These are phyloP conservation scores for Starmera amethionina DNA, from an alignment of 805 yeast species.

Conservation along the genomic window DNA sequence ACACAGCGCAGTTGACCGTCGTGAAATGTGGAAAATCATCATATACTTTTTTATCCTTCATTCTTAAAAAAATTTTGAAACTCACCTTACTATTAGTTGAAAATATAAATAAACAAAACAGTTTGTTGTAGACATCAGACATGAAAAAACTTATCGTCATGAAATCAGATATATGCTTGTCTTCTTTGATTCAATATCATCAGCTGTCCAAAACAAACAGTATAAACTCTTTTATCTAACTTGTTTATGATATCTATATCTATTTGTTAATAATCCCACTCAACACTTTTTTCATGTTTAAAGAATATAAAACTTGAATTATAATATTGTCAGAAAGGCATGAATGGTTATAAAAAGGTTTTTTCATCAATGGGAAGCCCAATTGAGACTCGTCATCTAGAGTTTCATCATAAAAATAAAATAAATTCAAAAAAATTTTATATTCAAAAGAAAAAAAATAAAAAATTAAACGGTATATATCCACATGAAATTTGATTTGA, in stretches of 20 bases:
- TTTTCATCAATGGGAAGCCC: constrained; percentile 94
- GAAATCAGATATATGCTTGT: constrained; percentile 98
- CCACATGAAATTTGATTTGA: constrained; percentile 3
- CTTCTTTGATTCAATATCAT: constrained; percentile 57
- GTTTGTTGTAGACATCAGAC: constrained; percentile 36
- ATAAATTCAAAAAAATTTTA: constrained; percentile 4
- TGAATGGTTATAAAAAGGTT: constrained; percentile 78
- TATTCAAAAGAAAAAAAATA: constrained; percentile 1
- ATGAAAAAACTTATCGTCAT: constrained; percentile 53
- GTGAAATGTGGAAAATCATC: constrained; percentile 57
- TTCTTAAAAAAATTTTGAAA: not conserved
- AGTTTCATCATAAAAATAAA: constrained; percentile 31
- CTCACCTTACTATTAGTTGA: constrained; percentile 5
- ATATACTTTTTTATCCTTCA: constrained; percentile 24
- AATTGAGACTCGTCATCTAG: constrained; percentile 99
- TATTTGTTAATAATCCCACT: not conserved
- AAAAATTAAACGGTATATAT: not conserved
- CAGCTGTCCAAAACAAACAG: constrained; percentile 39
- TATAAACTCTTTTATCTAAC: constrained; percentile 14
- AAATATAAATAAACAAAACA: not conserved
- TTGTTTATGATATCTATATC: not conserved
- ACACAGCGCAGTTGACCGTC: constrained; percentile 61
- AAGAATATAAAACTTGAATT: not conserved
- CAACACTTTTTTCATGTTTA: not conserved
- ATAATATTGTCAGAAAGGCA: constrained; percentile 59